Evolutionary conservation across 2,329 filamentous ascomycete species (phyloP).

Genomic region (Leptoxyphium fumago): DNA sequence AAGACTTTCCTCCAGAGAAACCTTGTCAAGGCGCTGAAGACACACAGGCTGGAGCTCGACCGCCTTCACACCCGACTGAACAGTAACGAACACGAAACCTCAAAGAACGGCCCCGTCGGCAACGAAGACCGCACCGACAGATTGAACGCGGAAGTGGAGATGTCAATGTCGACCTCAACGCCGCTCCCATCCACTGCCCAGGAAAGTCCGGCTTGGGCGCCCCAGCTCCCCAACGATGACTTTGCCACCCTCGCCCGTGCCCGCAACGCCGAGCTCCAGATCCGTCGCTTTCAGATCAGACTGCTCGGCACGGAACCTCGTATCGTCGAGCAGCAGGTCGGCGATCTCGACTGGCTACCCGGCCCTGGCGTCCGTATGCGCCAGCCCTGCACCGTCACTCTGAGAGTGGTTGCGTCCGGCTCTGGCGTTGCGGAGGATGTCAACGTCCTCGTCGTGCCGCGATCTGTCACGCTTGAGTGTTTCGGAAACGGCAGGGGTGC

Average conservation of each 20-base stretch:
- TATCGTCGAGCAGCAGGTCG: neutral
- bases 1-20: neutral
- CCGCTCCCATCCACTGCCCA: no score
- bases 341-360: slow-evolving; percentile 10
- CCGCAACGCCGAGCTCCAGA: slow-evolving; percentile 1
- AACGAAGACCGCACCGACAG: no score
- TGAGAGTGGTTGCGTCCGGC: slow-evolving; percentile 5
- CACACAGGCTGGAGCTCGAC: neutral
- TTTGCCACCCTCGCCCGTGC: no score
- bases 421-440: slow-evolving; percentile 2
- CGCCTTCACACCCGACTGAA: neutral
- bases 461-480: slow-evolving; percentile 6
- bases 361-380: slow-evolving; percentile 7
- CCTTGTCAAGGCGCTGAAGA: neutral
- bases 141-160: neutral
- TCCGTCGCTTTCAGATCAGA: slow-evolving; percentile 2
- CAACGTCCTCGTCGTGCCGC: slow-evolving; percentile 4
- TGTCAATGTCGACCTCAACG: neutral
- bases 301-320: neutral
- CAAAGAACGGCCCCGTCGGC: no score
- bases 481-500: neutral
- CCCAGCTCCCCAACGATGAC: no score
- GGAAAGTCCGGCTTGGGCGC: no score
- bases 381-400: slow-evolving; percentile 9
- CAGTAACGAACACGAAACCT: no score